phyloP scores from a whole-genome alignment of 441 rosid species.

The Erysimum pusillum region DNA sequence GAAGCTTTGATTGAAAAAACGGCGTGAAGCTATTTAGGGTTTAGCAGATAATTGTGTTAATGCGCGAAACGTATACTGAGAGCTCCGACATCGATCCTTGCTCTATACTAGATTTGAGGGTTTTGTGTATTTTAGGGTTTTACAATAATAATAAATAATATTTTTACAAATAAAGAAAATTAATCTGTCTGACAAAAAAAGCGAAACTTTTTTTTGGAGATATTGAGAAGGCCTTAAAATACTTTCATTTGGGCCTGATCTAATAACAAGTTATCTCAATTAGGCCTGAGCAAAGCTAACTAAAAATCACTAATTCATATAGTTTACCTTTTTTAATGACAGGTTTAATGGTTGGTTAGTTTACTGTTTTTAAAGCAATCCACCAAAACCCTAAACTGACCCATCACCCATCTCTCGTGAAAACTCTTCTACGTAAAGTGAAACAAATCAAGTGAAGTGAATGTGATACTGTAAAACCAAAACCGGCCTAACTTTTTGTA shows the following conservation, averaged over 20 bases:
- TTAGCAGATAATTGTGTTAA: conserved; percentile 14
- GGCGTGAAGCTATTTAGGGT: conserved; percentile 19
- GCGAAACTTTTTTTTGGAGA: not conserved
- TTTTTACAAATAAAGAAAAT: not conserved
- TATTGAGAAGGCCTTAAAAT: conserved; percentile 26
- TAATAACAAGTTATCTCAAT: not conserved
- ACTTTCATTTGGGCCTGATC: not conserved
- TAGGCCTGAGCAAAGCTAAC: not conserved
- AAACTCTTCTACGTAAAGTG: not conserved
- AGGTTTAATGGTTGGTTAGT: not conserved
- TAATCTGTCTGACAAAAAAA: not conserved
- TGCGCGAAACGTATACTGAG: not conserved
- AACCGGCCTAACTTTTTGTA: not conserved
- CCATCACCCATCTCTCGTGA: too few species aligned
- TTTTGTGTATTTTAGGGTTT: conserved; percentile 41
- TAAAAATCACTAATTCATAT: not conserved
- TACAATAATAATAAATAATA: not conserved
- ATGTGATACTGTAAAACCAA: not conserved
- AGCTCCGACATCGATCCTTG: conserved; percentile 32
- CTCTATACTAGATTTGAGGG: conserved; percentile 8
- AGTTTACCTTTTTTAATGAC: not conserved
- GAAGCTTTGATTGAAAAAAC: not conserved
- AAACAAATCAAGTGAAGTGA: not conserved
- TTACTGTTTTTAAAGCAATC: not conserved
- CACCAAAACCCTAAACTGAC: too few species aligned